A percentile compares a stretch with the other conserved stretches of the same genome.
phyloP scores from a whole-genome alignment of 148 eudicot species.

The Dianthus caryophyllus region DNA sequence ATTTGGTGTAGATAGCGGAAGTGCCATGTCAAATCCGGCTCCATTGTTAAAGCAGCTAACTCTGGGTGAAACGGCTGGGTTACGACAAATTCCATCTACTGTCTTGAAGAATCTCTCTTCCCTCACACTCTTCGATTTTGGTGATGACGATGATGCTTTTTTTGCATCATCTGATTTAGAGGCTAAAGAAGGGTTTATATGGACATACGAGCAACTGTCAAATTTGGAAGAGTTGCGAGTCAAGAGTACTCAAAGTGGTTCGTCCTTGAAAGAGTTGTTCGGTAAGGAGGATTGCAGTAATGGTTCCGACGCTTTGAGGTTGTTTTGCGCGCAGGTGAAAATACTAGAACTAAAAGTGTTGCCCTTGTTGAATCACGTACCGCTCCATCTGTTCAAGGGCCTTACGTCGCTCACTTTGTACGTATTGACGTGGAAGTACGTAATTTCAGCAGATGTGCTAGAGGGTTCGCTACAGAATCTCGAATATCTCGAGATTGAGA shows the following conservation, averaged over 20 bases:
- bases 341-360: background rate
- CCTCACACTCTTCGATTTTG: background rate
- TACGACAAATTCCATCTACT: background rate
- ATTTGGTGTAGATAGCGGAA: too few relatives aligned
- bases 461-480: background rate
- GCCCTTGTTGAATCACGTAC: background rate
- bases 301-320: background rate
- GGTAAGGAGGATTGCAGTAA: background rate
- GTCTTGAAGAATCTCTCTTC: background rate
- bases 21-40: background rate
- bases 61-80: background rate
- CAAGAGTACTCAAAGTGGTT: too few relatives aligned
- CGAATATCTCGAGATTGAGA: background rate
- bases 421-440: background rate
- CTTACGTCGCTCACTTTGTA: background rate
- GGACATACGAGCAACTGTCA: background rate
- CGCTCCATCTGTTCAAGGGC: background rate
- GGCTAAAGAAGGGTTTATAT: background rate
- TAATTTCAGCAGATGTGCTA: background rate
- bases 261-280: constrained; percentile 1
- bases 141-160: background rate
- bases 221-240: background rate
- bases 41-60: background rate
- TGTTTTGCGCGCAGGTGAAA: background rate
- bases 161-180: background rate